Evolutionary conservation across 345 rosid genomes (phyloP).

Genomic region (Clarkia xantiana): DNA sequence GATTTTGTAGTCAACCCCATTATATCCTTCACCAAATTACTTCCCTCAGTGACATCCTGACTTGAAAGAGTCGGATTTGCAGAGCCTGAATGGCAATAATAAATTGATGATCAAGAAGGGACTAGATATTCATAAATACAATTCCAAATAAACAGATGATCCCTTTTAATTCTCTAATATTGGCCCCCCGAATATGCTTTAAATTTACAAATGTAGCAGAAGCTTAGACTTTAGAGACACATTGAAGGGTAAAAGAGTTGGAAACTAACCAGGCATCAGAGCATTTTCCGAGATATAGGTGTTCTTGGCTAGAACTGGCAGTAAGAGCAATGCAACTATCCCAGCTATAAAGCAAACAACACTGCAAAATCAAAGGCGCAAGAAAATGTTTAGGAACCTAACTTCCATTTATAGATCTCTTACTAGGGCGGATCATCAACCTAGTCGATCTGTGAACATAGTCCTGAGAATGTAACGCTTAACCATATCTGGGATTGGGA

Average conservation of each 20-base stretch:
- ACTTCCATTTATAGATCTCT: too few species aligned
- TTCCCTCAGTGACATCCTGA: conserved; percentile 47
- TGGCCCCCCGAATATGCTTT: background rate
- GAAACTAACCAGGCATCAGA: conserved; percentile 78
- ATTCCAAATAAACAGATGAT: background rate
- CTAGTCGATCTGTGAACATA: too few species aligned
- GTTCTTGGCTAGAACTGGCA: conserved; percentile 84
- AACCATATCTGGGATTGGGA: too few species aligned
- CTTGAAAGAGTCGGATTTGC: conserved; percentile 71
- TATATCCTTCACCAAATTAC: conserved; percentile 50
- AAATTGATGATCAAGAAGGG: background rate
- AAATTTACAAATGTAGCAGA: background rate
- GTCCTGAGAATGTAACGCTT: too few species aligned
- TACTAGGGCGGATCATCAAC: too few species aligned
- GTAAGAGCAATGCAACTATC: conserved; percentile 48
- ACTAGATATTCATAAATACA: background rate
- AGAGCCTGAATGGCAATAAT: conserved; percentile 38
- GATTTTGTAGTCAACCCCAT: conserved; percentile 24
- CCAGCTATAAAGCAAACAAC: conserved; percentile 67
- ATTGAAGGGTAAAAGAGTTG: background rate
- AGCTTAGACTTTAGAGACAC: background rate
- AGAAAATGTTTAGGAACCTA: background rate
- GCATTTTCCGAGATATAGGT: conserved; percentile 97
- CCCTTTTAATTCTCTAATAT: too few species aligned
- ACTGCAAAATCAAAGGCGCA: conserved; percentile 20